A percentile compares a stretch with the other conserved stretches of the same genome.
Conservation (phyloP, 192 early-diverging fungal genomes). For the Spizellomyces sp. region DNA sequence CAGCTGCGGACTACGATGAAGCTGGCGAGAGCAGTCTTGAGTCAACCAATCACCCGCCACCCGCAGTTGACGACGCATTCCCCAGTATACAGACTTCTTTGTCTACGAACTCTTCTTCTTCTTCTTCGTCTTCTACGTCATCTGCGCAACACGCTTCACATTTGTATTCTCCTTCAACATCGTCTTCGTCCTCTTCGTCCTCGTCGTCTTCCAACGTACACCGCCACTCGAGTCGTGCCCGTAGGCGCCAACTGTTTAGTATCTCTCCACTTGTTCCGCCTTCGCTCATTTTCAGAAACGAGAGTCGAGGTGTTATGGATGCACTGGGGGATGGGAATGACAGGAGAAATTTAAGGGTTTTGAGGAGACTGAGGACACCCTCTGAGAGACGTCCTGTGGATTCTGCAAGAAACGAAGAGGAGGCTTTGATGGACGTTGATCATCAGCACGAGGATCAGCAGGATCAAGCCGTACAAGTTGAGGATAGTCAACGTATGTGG, state of each 20-base stretch:
- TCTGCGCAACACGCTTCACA: too few species aligned
- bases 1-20: too few species aligned
- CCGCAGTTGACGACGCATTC: too few species aligned
- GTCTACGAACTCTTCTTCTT: too few species aligned
- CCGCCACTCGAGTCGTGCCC: slow-evolving; percentile 2
- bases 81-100: too few species aligned
- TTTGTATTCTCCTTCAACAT: too few species aligned
- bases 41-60: too few species aligned
- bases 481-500: background rate
- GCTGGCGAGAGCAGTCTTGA: too few species aligned
- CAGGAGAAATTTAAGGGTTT: background rate
- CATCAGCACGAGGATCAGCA: background rate
- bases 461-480: background rate
- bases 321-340: background rate
- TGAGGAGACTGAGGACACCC: background rate
- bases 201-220: slow-evolving; percentile 13
- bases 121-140: too few species aligned
- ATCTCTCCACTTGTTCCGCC: slow-evolving; percentile 16
- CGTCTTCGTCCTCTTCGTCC: too few species aligned
- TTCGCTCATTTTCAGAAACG: background rate
- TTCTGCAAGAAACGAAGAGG: background rate
- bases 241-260: slow-evolving; percentile 17
- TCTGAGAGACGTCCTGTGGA: too few species aligned
- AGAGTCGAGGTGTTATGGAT: background rate
- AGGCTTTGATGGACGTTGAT: slow-evolving; percentile 9